phyloP scores from a whole-genome alignment of 352 stramenopile species.

The Pythium monospermum region DNA sequence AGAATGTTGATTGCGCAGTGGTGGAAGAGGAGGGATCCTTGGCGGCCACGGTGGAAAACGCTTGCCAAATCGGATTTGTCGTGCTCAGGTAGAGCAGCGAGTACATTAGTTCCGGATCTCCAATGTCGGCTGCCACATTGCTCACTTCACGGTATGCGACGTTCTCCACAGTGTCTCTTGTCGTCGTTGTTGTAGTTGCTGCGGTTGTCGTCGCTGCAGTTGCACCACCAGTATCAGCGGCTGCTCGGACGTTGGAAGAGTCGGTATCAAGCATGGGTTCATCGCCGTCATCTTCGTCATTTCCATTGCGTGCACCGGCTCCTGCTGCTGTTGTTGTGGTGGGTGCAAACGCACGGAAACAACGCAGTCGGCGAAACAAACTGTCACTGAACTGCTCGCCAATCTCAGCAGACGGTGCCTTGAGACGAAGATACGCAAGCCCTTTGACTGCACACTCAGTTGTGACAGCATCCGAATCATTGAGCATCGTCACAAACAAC shows the following conservation, averaged over 20 bases:
- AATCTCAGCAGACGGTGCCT: conserved; percentile 44
- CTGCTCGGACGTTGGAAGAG: neutral
- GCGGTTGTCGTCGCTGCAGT: neutral
- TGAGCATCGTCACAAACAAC: conserved; percentile 77
- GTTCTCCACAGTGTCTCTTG: conserved; percentile 49
- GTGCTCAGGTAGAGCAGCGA: conserved; percentile 75
- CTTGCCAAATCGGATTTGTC: conserved; percentile 57
- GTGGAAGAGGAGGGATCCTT: neutral
- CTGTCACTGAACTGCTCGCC: conserved; percentile 67
- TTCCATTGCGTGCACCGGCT: neutral
- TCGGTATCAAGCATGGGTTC: neutral
- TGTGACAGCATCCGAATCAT: conserved; percentile 53
- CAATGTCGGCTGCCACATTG: conserved; percentile 74
- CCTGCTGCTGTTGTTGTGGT: conserved; percentile 15
- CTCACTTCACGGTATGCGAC: conserved; percentile 80
- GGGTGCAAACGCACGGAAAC: conserved; percentile 65
- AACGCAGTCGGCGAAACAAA: conserved; percentile 71
- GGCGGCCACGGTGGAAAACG: neutral
- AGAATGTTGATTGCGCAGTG: conserved; percentile 33
- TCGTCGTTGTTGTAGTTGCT: neutral
- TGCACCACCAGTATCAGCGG: neutral
- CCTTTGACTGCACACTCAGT: conserved; percentile 79
- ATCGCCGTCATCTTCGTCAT: conserved; percentile 25
- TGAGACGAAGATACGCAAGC: conserved; percentile 62
- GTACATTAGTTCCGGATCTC: conserved; percentile 80